Evolutionary conservation across 2,329 filamentous ascomycete genomes (phyloP), one percentile per base, ranked within the genome.

Genomic region (Fusarium globosum): DNA sequence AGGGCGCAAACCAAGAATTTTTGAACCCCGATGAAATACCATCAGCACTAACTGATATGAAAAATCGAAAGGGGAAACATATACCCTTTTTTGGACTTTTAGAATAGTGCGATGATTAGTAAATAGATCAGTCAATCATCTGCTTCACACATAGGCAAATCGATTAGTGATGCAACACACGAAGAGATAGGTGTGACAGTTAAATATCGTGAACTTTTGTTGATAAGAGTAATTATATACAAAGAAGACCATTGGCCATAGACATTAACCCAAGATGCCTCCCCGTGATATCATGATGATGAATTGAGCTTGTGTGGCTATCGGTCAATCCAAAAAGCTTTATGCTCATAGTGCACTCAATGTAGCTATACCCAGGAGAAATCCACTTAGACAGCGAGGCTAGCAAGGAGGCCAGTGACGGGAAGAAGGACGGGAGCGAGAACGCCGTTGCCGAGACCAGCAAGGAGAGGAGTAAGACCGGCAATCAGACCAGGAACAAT

Each of bases 361-460:
- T 42, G 8, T 3, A 28, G 39, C 39, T 26, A 14, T 18, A 7
- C 11, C 7, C 0, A 21, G 4, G 5, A 28, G 4, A 14, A n/a
- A 18, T 23, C 23, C 15, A 20, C 23, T 36, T 58, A 58, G 33
- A 30, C 63, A 38, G 57, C 55, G 35, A 79, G 65, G 36, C 78
- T 66, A 23, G 73, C 74, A 56, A 80, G 61, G 53, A 80, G 70
- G 39, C 61, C 72, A 49, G 68, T 61, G 41, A 80, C 33, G 20
- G 75, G 77, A n/a, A 72, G 75, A 14, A 80, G 73, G 45, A 80
- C 28, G 39, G 78, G 78, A 43, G 68, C 77, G 15, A 80, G 56
- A n/a, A 80, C 41, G 30, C 69, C 75, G 46, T 66, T 71, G 33
- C 75, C 68, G 53, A 81, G 72, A 16, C 68, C 76, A 48, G 71